Evolutionary conservation across 345 rosid species (phyloP), one percentile per base, ranked within the genome.

Genomic region (Acer campestre): DNA sequence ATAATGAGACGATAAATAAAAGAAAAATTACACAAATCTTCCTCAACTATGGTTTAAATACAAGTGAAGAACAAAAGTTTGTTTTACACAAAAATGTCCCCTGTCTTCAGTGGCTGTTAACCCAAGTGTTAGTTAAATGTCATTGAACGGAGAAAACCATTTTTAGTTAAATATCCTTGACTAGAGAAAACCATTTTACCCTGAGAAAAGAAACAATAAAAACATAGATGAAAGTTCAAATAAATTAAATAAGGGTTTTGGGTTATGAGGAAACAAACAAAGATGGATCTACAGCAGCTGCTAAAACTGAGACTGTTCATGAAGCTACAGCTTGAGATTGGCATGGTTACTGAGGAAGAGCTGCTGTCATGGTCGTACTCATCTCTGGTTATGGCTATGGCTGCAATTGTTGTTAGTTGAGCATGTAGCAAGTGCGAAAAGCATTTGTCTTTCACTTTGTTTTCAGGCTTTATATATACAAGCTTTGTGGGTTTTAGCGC

Each of bases 291-390:
- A 29, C 89, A 81, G 74, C 89, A 90, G 81, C 98, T 93, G 16
- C 90, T 92, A 77, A 90, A 87, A 86, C 95, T 89, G 68, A 86
- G 89, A 86, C 87, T 92, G 83, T 92, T 92, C 85, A 92, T 83
- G 94, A 93, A 89, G 86, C 97, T 91, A n/a, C 93, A 90, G 85
- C 90, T 89, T 3, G 97, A 93, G 75, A 85, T 94, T 0, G 97
- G 93, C 25, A 90, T 76, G 10, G 93, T 87, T 48, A 84, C 77
- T 46, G 86, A 86, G 49, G 91, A 86, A 73, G 86, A 85, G 77
- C 88, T 86, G 80, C 84, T 88, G 68, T 90, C 94, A 58, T 84
- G 85, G 71, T 90, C 91, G 42, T 90, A 85, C 71, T 92, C 94
- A 40, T 87, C 88, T 80, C 80, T 80, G 58, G 84, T 66, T 66